A percentile compares a stretch with the other conserved stretches of the same genome.
These are phyloP conservation scores for Starmerella bacillaris DNA, from an alignment of 805 yeast genomes.

Conservation along the genomic window DNA sequence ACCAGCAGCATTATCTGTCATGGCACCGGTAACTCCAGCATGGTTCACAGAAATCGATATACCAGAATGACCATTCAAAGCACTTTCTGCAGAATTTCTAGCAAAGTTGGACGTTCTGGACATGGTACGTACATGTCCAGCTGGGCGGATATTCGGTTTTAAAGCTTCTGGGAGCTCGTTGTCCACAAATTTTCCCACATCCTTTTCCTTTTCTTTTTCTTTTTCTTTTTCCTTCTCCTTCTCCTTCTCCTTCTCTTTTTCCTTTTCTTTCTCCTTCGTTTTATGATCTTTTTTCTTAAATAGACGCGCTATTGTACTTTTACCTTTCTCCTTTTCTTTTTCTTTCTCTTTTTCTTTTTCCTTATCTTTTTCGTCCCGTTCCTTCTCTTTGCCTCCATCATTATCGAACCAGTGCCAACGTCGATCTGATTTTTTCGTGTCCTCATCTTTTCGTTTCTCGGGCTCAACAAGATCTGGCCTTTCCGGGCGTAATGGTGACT, in stretches of 20 bases:
- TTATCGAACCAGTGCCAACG: constrained; percentile 17
- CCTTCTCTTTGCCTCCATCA: constrained; percentile 3
- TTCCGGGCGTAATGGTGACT: not conserved
- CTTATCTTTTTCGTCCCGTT: constrained; percentile 7
- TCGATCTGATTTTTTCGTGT: constrained; percentile 3
- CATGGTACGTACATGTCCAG: not conserved
- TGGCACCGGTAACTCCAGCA: not conserved
- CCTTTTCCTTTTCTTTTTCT: not conserved
- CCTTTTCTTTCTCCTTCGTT: constrained; percentile 3
- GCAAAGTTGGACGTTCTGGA: not conserved
- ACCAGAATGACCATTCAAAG: no score
- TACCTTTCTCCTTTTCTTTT: constrained; percentile 12
- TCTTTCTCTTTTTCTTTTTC: constrained; percentile 5
- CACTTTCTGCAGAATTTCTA: not conserved
- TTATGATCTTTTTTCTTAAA: constrained; percentile 16
- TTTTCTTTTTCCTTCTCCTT: constrained; percentile 2
- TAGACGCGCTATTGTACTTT: constrained; percentile 12
- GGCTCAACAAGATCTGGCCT: not conserved
- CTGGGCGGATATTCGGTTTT: no score
- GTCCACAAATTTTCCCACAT: not conserved
- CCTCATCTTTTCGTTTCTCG: not conserved
- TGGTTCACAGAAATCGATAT: no score
- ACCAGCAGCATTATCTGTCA: not conserved
- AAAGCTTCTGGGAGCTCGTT: not conserved
- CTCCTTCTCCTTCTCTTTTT: constrained; percentile 3